Base-by-base conservation (phyloP, 495 filamentous ascomycete genomes). In the Penicillium parvum region DNA sequence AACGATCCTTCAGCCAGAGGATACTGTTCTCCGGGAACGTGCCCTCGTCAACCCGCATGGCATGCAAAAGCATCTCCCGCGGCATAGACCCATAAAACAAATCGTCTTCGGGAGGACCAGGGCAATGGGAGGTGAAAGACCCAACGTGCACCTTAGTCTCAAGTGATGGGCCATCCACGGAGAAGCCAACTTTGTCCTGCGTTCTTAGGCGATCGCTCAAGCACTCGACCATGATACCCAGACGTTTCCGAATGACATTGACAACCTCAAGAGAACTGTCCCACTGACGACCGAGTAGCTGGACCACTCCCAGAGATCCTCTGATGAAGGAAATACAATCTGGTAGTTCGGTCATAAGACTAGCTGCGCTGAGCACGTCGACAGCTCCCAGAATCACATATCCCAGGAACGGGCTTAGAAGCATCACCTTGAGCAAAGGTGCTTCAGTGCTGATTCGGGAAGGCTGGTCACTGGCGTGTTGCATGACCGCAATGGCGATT, bases 271-370 rank as follows among this genome's bases (percentile, higher is more conserved):
- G 32, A 2, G 57, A 57, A 29, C 61, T 56, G 20, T 51, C 53
- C 68, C 68, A 71, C 33, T 63, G 53, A 2, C 55, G 53, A 16
- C 55, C 45, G 2, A 71, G 49, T n/a, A 61, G 45, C n/a, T 54
- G 51, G 11, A 63, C 44, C 3, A 54, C 53, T 5, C 73, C 70
- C 7, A 75, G 63, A 0, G 66, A 65, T 20, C 68, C 68, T 32
- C 57, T 58, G 33, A 74, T 72, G 36, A 76, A 60, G 5, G 65
- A 60, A 34, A 77, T 72, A 49, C 73, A 60, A 30, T 70, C 61
- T 1, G 55, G 47, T n/a, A 72, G 30, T 16, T 69, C 65, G 2
- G 53, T 40, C 2, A 56, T 49, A 22, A 55, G 49, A 5, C 58
- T 66, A 7, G 49, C 70, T 1, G 69, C 60, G 15, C 69, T 71